These are phyloP conservation scores for Ruellia speciosa DNA, from an alignment of 305 asterid species.

Conservation along the genomic window DNA sequence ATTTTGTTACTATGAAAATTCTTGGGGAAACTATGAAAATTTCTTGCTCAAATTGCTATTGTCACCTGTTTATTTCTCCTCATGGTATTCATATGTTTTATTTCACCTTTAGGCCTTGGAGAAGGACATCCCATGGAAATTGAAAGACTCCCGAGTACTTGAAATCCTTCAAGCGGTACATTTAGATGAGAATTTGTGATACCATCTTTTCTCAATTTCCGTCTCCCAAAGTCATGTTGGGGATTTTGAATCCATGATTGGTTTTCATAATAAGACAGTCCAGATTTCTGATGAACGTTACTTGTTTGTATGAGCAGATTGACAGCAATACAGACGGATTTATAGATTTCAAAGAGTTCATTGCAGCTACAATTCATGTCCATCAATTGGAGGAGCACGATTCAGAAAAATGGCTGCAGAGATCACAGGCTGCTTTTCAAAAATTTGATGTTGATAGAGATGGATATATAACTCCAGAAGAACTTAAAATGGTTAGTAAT, in stretches of 20 bases:
- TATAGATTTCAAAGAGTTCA: constrained; percentile 90
- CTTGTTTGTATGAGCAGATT: constrained; percentile 45
- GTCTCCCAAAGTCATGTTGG: not conserved
- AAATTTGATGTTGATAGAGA: constrained; percentile 88
- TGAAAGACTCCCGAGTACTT: constrained; percentile 83
- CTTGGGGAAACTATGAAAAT: not conserved
- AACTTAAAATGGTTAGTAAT: constrained; percentile 72
- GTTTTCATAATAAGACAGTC: not conserved
- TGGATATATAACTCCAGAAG: constrained; percentile 86
- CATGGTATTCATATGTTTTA: constrained; percentile 7
- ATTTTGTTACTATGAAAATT: not conserved
- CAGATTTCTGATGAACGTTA: constrained; percentile 16
- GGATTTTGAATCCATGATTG: not conserved
- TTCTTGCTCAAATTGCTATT: not conserved
- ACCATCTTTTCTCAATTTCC: constrained; percentile 2
- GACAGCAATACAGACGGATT: constrained; percentile 94
- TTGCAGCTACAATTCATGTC: constrained; percentile 91
- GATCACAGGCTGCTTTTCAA: constrained; percentile 79
- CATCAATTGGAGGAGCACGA: constrained; percentile 91
- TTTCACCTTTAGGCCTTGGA: constrained; percentile 61
- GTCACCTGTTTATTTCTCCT: not conserved
- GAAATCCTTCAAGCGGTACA: constrained; percentile 97
- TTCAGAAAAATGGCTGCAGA: constrained; percentile 70
- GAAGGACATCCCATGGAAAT: constrained; percentile 93
- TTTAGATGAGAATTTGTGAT: not conserved